Evolutionary conservation across 257 asterid species (phyloP).

Genomic region (Paraleonurus japonicus): DNA sequence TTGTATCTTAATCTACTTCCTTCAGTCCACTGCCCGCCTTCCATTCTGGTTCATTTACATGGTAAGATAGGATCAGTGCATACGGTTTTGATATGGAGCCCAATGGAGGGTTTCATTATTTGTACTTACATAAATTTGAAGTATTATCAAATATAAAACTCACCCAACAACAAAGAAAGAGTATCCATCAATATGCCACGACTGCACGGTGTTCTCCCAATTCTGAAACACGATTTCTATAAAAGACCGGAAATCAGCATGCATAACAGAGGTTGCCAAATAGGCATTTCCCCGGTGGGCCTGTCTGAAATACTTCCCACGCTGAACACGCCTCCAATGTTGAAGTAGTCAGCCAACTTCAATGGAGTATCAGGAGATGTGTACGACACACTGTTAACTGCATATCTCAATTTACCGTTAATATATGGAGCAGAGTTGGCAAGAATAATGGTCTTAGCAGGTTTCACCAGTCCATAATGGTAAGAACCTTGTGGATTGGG

Average conservation of each 20-base stretch:
- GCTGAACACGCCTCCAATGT: constrained; percentile 74
- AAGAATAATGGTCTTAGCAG: constrained; percentile 69
- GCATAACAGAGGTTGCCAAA: constrained; percentile 75
- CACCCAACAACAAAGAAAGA: constrained; percentile 95
- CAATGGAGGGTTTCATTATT: no score
- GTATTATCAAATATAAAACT: constrained; percentile 10
- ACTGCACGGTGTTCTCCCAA: constrained; percentile 76
- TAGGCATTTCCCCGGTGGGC: constrained; percentile 59
- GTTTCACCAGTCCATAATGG: constrained; percentile 87
- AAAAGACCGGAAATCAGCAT: constrained; percentile 62
- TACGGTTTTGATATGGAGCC: no score
- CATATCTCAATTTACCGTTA: constrained; percentile 80
- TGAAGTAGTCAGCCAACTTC: constrained; percentile 84
- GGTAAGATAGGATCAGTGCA: no score
- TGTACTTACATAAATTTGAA: no score
- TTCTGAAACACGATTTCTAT: constrained; percentile 87
- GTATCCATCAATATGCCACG: constrained; percentile 91
- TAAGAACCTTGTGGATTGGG: constrained; percentile 99
- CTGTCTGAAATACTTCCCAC: constrained; percentile 66
- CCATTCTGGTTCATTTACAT: constrained; percentile 56
- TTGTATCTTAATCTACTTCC: constrained; percentile 64
- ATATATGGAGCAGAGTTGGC: constrained; percentile 85
- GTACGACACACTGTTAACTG: constrained; percentile 82
- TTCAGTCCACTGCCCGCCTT: constrained; percentile 84
- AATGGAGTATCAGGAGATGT: constrained; percentile 72